Base-by-base conservation (phyloP, 1,284 basidiomycete genomes). In the Trametes versicolor region DNA sequence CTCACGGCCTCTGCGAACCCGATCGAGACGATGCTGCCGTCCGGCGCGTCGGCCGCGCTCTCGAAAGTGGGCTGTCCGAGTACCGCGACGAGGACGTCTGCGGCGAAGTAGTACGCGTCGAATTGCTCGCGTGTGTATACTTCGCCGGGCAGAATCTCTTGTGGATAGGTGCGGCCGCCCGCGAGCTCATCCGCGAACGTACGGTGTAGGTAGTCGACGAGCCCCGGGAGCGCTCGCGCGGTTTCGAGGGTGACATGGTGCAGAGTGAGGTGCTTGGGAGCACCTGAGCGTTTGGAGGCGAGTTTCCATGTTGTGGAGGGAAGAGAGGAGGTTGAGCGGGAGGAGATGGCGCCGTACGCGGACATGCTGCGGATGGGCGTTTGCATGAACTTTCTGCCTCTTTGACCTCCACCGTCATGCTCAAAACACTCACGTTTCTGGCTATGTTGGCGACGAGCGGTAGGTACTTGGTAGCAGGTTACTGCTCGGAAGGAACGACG, bases 91-190 rank as follows among this genome's bases (percentile, higher is more conserved):
- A 97, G 85, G 0, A 93, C 89, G 70, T 93, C 92, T 15, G 84
- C 88, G 4, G 86, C 86, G 71, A 94, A 90, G 76, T 90, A 96
- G 76, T 95, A 96, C 4, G 78, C 79, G 58, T 85, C 84, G 76
- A 95, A 96, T 4, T 81, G 79, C 15, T 83, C 79, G 13, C 83
- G 80, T 59, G 79, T 85, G 78, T 81, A 85, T 65, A 73, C 82
- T 76, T 80, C 78, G 13, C 75, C 76, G 13, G 72, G 66, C 6
- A 71, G 63, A 52, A 74, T 71, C 71, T 94, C 92, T 75, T 96
- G 95, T 0, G 95, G 95, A 76, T 97, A 97, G 5, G 95, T 94
- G 70, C 82, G 76, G 0, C 96, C 95, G 72, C 87, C 84, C 55
- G 88, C 88, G 13, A 97, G 81, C 72, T 93, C 93, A 57, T 83